Conservation (phyloP, 139 green algal species). For the Pleodorina starrii region DNA sequence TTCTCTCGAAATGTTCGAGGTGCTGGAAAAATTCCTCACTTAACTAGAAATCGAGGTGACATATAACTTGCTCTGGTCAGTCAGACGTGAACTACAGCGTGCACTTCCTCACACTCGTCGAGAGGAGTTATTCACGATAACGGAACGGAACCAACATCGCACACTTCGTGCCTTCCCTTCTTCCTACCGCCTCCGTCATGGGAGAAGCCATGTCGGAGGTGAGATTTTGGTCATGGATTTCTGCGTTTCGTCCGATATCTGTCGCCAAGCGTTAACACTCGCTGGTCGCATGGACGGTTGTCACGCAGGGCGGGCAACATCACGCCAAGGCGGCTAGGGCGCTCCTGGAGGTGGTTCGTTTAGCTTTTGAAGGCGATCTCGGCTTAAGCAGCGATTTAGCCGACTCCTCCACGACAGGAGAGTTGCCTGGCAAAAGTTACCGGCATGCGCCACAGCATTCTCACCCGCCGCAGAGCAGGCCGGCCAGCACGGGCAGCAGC, state of each 20-base stretch:
- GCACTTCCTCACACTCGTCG: too few relatives aligned
- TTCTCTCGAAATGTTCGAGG: too few relatives aligned
- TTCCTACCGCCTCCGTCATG: conserved; percentile 7
- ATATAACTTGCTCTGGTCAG: too few relatives aligned
- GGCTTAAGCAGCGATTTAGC: neutral
- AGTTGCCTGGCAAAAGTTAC: too few relatives aligned
- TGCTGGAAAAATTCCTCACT: too few relatives aligned
- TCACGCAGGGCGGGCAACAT: neutral
- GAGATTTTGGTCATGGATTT: neutral
- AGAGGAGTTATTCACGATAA: too few relatives aligned
- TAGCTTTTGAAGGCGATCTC: conserved; percentile 28
- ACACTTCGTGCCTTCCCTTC: neutral
- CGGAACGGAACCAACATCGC: neutral
- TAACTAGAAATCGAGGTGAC: too few relatives aligned
- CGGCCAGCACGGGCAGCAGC: conserved; percentile 15
- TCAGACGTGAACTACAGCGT: too few relatives aligned
- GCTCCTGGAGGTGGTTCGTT: conserved; percentile 13
- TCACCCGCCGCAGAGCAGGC: conserved; percentile 2
- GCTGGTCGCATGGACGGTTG: neutral
- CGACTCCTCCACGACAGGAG: too few relatives aligned
- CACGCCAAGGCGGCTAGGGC: conserved; percentile 23
- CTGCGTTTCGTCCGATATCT: too few relatives aligned
- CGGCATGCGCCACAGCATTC: neutral
- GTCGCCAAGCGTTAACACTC: neutral
- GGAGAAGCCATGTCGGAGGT: conserved; percentile 26